phyloP scores from a whole-genome alignment of 1,139 yeast genomes.

The Suhomyces kunorum region DNA sequence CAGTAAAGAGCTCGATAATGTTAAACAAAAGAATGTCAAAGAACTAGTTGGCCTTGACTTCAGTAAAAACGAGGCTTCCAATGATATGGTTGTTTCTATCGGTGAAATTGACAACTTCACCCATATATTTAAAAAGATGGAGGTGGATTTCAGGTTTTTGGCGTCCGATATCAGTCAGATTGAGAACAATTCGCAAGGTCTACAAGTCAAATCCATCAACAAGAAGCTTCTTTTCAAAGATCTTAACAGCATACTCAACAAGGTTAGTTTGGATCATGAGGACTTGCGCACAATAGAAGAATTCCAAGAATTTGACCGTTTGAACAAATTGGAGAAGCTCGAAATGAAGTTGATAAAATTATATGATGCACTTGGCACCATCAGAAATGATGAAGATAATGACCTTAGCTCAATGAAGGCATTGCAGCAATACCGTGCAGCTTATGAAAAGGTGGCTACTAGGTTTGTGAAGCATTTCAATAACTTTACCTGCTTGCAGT shows the following conservation, averaged over 20 bases:
- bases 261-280: conserved; percentile 63
- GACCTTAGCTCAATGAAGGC: conserved; percentile 73
- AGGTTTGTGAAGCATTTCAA: conserved; percentile 55
- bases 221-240: conserved; percentile 73
- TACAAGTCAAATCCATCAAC: conserved; percentile 82
- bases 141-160: conserved; percentile 43
- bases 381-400: conserved; percentile 47
- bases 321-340: conserved; percentile 45
- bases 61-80: conserved; percentile 36
- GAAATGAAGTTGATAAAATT: conserved; percentile 63
- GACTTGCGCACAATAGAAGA: conserved; percentile 52
- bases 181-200: conserved; percentile 76
- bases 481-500: conserved; percentile 44
- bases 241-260: conserved; percentile 63
- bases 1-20: conserved; percentile 37
- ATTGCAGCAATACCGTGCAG: conserved; percentile 62
- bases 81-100: conserved; percentile 47
- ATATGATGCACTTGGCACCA: conserved; percentile 63
- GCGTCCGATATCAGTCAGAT: conserved; percentile 69
- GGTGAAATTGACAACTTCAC: conserved; percentile 67
- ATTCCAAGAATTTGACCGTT: conserved; percentile 52
- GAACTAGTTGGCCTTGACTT: conserved; percentile 44
- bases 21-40: conserved; percentile 41
- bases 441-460: conserved; percentile 59
- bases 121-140: conserved; percentile 49